phyloP scores from a whole-genome alignment of 768 basidiomycete genomes.

The Suillus plorans region DNA sequence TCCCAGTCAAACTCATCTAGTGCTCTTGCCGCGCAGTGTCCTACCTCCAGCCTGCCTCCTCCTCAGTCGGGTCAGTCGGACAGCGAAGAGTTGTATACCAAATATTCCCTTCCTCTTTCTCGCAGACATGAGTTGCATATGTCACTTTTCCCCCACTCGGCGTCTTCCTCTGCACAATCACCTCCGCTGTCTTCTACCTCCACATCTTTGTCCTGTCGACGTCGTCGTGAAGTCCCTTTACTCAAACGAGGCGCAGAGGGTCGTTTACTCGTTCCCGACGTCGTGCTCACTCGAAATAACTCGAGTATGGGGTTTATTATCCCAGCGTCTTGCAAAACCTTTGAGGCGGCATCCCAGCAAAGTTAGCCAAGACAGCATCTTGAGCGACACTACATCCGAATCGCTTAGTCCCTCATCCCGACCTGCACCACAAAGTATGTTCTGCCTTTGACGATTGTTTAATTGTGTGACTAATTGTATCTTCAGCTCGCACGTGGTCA shows the following conservation, averaged over 20 bases:
- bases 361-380: constrained; percentile 35
- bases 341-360: constrained; percentile 43
- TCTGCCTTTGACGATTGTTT: background rate
- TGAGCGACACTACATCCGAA: constrained; percentile 23
- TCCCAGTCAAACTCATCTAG: constrained; percentile 20
- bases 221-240: constrained; percentile 51
- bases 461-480: constrained; percentile 6
- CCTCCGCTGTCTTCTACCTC: constrained; percentile 36
- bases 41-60: constrained; percentile 22
- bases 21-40: constrained; percentile 25
- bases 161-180: constrained; percentile 37
- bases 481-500: constrained; percentile 68
- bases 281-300: constrained; percentile 34
- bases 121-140: constrained; percentile 53
- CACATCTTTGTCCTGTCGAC: constrained; percentile 29
- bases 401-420: constrained; percentile 30
- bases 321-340: constrained; percentile 34
- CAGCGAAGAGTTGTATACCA: constrained; percentile 50
- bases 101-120: constrained; percentile 56
- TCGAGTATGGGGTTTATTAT: constrained; percentile 32
- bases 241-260: constrained; percentile 64
- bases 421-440: constrained; percentile 55
- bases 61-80: constrained; percentile 30
- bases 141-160: constrained; percentile 35
- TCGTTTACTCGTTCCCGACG: constrained; percentile 56